Percentiles rank a stretch among this genome's conserved stretches.
These are phyloP conservation scores for Saccharomycopsis sp. DNA, from an alignment of 805 yeast genomes.

Conservation along the genomic window DNA sequence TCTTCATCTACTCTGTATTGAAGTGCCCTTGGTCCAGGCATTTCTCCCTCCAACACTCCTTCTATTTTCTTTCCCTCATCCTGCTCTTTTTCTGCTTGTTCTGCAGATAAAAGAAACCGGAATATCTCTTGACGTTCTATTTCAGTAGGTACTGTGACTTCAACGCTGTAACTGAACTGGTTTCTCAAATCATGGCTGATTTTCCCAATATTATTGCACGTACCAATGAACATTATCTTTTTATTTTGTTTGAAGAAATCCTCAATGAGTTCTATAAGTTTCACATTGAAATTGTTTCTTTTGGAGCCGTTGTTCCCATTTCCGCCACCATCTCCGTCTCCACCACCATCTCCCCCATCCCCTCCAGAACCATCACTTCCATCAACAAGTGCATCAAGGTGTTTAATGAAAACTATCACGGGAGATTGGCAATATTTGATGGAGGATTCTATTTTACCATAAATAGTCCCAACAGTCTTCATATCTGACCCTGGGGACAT, in stretches of 20 bases:
- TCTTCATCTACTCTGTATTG: constrained; percentile 32
- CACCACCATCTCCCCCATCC: constrained; percentile 23
- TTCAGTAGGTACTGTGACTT: constrained; percentile 71
- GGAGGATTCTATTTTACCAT: constrained; percentile 66
- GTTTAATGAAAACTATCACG: constrained; percentile 52
- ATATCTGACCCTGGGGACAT: constrained; percentile 51
- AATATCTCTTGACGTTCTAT: constrained; percentile 61
- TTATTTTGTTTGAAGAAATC: constrained; percentile 36
- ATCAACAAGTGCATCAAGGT: constrained; percentile 66
- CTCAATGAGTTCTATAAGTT: constrained; percentile 46
- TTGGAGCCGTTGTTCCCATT: constrained; percentile 19
- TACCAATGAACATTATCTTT: constrained; percentile 48
- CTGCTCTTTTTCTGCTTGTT: no score
- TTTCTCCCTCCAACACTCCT: no score
- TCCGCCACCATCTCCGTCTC: no score
- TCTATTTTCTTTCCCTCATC: no score
- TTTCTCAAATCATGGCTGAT: constrained; percentile 59
- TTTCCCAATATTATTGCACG: constrained; percentile 59
- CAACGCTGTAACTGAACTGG: constrained; percentile 66
- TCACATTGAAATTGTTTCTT: constrained; percentile 40
- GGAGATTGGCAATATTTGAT: constrained; percentile 36
- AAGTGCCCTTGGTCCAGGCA: no score
- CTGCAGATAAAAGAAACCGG: constrained; percentile 22
- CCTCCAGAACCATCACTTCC: constrained; percentile 37
- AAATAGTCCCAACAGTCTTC: constrained; percentile 68